Evolutionary conservation across 495 filamentous ascomycete genomes (phyloP).

Genomic region (Xylaria curta): DNA sequence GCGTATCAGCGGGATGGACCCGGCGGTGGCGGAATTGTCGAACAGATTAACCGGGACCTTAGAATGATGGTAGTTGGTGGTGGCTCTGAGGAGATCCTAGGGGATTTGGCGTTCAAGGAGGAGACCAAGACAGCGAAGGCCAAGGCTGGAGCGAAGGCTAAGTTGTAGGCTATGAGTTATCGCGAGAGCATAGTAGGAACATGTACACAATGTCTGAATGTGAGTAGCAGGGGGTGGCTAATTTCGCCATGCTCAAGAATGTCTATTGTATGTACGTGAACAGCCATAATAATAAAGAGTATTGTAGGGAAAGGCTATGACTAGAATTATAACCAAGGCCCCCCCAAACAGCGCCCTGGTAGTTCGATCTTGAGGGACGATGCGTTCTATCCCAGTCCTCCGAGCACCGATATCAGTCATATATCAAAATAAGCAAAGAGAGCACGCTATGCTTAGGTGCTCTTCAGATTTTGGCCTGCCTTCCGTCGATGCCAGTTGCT

Average conservation of each 20-base stretch:
- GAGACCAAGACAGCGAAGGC: slow-evolving; percentile 42
- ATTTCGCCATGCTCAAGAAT: neutral
- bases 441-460: neutral
- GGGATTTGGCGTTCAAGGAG: slow-evolving; percentile 57
- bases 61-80: slow-evolving; percentile 65
- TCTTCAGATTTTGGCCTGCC: slow-evolving; percentile 11
- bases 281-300: neutral
- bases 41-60: slow-evolving; percentile 64
- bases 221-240: neutral
- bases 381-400: neutral
- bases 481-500: neutral
- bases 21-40: slow-evolving; percentile 51
- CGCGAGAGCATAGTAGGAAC: neutral
- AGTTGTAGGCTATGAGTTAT: neutral
- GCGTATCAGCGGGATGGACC: slow-evolving; percentile 61
- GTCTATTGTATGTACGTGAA: neutral
- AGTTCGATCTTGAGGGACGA: neutral
- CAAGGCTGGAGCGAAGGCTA: slow-evolving; percentile 5
- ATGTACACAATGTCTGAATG: neutral
- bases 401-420: neutral
- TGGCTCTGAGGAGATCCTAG: slow-evolving; percentile 64
- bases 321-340: neutral
- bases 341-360: neutral
- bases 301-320: neutral
- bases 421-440: neutral